Evolutionary conservation across 208 protist genomes (phyloP), one percentile per base, ranked within the genome.

Genomic region (Leptomonas pyrrhocoris): DNA sequence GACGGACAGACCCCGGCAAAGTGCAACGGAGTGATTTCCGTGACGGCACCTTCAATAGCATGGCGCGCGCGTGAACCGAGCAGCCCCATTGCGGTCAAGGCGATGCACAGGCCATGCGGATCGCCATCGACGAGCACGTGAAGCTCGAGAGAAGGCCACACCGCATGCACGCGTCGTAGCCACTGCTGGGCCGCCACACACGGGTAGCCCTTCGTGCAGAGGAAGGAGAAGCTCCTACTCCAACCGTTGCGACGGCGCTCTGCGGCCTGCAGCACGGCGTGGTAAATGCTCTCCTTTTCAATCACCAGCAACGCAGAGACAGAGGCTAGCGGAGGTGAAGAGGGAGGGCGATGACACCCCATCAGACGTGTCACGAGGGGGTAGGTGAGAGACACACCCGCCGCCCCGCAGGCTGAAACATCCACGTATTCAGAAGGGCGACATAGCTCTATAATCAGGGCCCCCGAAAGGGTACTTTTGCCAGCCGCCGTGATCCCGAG

Each of bases 181-280:
- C 87, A 70, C 18, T 62, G 19, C n/a, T 80, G 86, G 2, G 88
- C 40, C 15, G 84, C 83, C 13, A 86, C 67, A 53, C 88, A 94
- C 0, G 91, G 91, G 67, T 96, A 96, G 4, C 91, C 91, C 43
- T 84, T 86, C 9, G 85, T 91, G 64, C 84, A 93, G 28, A 96
- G 63, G 30, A 94, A 81, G 21, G 61, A 28, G 38, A 55, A 75
- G 31, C 40, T 56, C 12, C 57, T 18, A 43, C 55, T 18, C 15
- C 4, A 28, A n/a, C 15, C 38, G 40, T 21, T 13, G 11, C 16
- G 0, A 3, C 11, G 16, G 13, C 19, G 19, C 36, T 43, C 68
- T 16, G 21, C 59, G 15, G 62, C 59, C 18, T 73, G 62, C 42
- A 83, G 38, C 9, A 96, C 58, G 11, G 81, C 68, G 30, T 79